These are phyloP conservation scores for Plasmodium knowlesi DNA, from an alignment of 169 alveolate species.

Conservation along the genomic window DNA sequence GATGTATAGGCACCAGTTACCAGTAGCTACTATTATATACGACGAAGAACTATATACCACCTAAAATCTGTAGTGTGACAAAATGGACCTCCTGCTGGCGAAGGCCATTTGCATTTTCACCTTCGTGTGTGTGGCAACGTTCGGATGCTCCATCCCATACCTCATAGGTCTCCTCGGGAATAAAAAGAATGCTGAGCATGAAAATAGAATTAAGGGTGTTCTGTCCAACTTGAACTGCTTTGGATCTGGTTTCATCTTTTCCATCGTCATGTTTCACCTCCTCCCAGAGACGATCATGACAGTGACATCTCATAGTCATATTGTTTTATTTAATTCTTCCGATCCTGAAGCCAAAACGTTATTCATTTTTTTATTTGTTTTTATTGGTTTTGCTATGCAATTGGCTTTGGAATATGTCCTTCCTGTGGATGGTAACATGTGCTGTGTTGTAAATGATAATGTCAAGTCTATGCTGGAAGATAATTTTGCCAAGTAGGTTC, in stretches of 20 bases:
- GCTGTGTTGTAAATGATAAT: slow-evolving; percentile 21
- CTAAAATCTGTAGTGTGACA: not conserved
- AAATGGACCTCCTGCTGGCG: slow-evolving; percentile 47
- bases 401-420: slow-evolving; percentile 56
- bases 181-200: slow-evolving; percentile 6
- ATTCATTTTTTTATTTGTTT: slow-evolving; percentile 49
- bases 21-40: not conserved
- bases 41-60: too few species aligned
- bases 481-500: slow-evolving; percentile 16
- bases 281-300: slow-evolving; percentile 48
- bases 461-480: slow-evolving; percentile 13
- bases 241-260: slow-evolving; percentile 69
- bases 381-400: slow-evolving; percentile 62
- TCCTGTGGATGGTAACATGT: slow-evolving; percentile 19
- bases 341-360: slow-evolving; percentile 36
- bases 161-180: slow-evolving; percentile 26
- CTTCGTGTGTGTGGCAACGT: slow-evolving; percentile 47
- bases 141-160: slow-evolving; percentile 52
- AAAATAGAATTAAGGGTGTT: slow-evolving; percentile 9
- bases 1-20: too few species aligned
- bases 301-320: slow-evolving; percentile 18
- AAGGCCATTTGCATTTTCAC: slow-evolving; percentile 51
- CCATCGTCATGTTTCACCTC: slow-evolving; percentile 61
- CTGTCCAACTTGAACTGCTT: slow-evolving; percentile 51
- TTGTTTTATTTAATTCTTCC: slow-evolving; percentile 14